A percentile compares a stretch with the other conserved stretches of the same genome.
Conservation (phyloP, 2,329 filamentous ascomycete species). For the Colletotrichum aenigma region DNA sequence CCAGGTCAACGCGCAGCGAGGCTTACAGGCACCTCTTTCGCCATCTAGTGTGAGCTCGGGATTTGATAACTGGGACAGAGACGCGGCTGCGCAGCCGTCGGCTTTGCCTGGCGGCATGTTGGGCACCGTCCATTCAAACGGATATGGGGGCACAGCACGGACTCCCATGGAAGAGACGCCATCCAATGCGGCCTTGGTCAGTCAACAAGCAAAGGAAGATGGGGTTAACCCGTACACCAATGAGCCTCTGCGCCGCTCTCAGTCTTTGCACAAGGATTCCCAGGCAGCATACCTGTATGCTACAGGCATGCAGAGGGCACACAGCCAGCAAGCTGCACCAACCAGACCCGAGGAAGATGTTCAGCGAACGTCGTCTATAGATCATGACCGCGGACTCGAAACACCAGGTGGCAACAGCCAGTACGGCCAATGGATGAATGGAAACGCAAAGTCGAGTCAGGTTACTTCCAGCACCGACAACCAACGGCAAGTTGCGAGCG, state of each 20-base stretch:
- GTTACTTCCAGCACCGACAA: not conserved
- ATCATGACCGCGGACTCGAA: not conserved
- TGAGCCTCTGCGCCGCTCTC: slow-evolving; percentile 38
- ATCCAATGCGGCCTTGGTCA: slow-evolving; percentile 54
- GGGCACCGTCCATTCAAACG: slow-evolving; percentile 15
- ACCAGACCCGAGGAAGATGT: not conserved
- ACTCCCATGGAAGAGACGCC: slow-evolving; percentile 53
- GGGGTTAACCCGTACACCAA: slow-evolving; percentile 63
- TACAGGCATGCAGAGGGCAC: not conserved
- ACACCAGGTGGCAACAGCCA: slow-evolving; percentile 17
- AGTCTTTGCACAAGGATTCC: not conserved
- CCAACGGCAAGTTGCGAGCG: not conserved
- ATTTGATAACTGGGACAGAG: slow-evolving; percentile 51
- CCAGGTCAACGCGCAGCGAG: slow-evolving; percentile 77
- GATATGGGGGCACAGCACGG: slow-evolving; percentile 51
- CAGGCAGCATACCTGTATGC: not conserved
- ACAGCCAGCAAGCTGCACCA: not conserved
- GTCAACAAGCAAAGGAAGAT: slow-evolving; percentile 55
- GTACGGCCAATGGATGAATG: slow-evolving; percentile 19
- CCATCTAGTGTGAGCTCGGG: slow-evolving; percentile 83
- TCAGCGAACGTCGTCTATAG: not conserved
- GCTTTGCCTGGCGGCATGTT: slow-evolving; percentile 44
- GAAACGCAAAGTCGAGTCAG: not conserved
- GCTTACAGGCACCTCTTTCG: slow-evolving; percentile 79
- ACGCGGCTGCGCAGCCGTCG: slow-evolving; percentile 63